These are phyloP conservation scores for Eimeria sp. DNA, from an alignment of 169 alveolate genomes.

Conservation along the genomic window DNA sequence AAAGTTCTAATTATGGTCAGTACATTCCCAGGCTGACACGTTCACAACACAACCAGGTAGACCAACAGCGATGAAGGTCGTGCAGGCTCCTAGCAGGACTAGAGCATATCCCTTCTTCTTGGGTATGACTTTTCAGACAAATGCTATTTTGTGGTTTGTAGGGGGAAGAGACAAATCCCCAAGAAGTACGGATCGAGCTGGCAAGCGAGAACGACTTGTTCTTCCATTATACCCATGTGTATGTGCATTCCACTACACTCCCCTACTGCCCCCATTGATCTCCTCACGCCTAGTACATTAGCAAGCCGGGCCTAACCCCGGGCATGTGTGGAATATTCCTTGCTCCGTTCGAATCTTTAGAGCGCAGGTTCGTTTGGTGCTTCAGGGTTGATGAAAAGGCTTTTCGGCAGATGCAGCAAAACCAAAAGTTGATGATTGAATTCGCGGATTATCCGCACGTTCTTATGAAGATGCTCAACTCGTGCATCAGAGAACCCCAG, in stretches of 20 bases:
- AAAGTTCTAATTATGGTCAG: slow-evolving; percentile 91
- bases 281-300: not conserved
- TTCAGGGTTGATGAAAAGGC: slow-evolving; percentile 91
- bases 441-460: slow-evolving; percentile 94
- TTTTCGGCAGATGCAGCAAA: slow-evolving; percentile 93
- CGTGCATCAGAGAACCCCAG: slow-evolving; percentile 96
- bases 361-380: not conserved
- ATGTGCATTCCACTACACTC: not conserved
- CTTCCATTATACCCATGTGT: slow-evolving; percentile 95
- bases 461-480: slow-evolving; percentile 95
- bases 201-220: slow-evolving; percentile 97
- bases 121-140: no score
- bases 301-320: not conserved
- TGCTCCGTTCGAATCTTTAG: not conserved
- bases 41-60: not conserved
- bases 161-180: slow-evolving; percentile 93
- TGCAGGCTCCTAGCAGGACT: not conserved
- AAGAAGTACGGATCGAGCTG: slow-evolving; percentile 93
- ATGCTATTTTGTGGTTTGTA: slow-evolving; percentile 25
- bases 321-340: not conserved
- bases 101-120: not conserved
- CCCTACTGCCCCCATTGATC: not conserved
- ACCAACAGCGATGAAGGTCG: not conserved
- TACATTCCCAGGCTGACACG: not conserved
- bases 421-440: slow-evolving; percentile 96